Base-by-base conservation (phyloP, 306 rosid species). In the Rosa multiflora region DNA sequence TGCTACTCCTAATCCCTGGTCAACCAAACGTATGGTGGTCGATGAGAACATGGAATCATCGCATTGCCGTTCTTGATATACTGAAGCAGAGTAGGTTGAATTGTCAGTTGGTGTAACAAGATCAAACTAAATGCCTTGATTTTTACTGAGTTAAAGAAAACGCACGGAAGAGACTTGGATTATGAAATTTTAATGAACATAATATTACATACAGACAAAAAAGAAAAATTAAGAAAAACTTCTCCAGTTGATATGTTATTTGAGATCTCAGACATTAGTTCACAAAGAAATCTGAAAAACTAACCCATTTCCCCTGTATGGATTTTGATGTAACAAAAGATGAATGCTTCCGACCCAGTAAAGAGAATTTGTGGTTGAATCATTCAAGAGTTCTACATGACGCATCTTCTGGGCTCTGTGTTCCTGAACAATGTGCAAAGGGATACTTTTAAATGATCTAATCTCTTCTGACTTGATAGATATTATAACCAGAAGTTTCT, bases 351-450 rank as follows among this genome's bases (percentile, higher is more conserved):
- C 26, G 4, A 9, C 39, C 23, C 67, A 23, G 21, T 10, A n/a
- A 15, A 39, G 20, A 47, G 72, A 58, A 42, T 32, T 21, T 47
- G 44, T 17, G 49, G 20, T 10, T 42, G 66, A 67, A 78, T 69
- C 51, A 76, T 9, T 51, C 42, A 67, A 75, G 55, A 79, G 85
- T 80, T 86, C 79, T 14, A 72, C 14, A 70, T 55, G 26, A 46
- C 11, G 40, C 52, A 74, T 81, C 76, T 48, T 77, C 73, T 21
- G 64, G 58, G 75, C 43, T 63, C 56, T 23, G 18, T 5, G 35
- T 67, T 39, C 52, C 70, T 29, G 48, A 48, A 44, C 63, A 42
- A 14, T 1, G 58, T 37, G 6, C 29, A 8, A 2, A 17, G 32
- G 26, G 42, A 61, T 43, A n/a, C 32, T n/a, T 59, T 8, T 4